Evolutionary conservation across 2,329 filamentous ascomycete genomes (phyloP), one percentile per base, ranked within the genome.

Genomic region (Aureobasidium sp.): DNA sequence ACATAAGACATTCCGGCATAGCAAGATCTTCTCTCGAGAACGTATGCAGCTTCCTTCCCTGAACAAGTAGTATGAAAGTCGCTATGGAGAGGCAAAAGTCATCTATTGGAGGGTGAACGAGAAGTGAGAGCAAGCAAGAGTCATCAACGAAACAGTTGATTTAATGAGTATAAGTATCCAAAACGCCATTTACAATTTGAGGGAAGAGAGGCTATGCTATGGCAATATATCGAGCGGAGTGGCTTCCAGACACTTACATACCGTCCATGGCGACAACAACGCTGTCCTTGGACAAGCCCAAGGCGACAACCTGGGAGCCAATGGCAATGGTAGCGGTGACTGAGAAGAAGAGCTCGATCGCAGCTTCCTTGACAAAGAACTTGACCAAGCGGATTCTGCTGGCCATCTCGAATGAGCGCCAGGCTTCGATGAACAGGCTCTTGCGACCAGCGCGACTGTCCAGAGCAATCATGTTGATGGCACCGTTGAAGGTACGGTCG

Each of bases 401-500:
- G 64, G 84, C 79, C 73, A 83, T 83, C 72, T 87, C 84, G 73
- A 96, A 92, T 39, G 85, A 89, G 68, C 80, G 82, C 89, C 91
- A 92, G 1, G 91, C 91, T 68, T 93, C 88, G 54, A 83, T 73
- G 69, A 93, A 82, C 44, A 87, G 83, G 67, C 60, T 65, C 58
- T 84, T 85, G 53, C 65, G 63, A 53, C 65, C 62, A 63, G 66
- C 66, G 39, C 57, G 53, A 60, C 88, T 90, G 63, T 85, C 86
- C n/a, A 91, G 78, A 54, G 91, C 81, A 63, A 84, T 82, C n/a
- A 89, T 86, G 39, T 68, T 69, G 31, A 93, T 84, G 71, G 86
- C 88, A 68, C 90, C 90, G 65, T 82, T 84, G 70, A 95, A 95
- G 33, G 87, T 87, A 66, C 91, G 89, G 79, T 97, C 93, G 69